A percentile compares a stretch with the other conserved stretches of the same genome.
Evolutionary conservation across 176 grass and related monocot species (phyloP).

Genomic region (Cymbopogon citratus): DNA sequence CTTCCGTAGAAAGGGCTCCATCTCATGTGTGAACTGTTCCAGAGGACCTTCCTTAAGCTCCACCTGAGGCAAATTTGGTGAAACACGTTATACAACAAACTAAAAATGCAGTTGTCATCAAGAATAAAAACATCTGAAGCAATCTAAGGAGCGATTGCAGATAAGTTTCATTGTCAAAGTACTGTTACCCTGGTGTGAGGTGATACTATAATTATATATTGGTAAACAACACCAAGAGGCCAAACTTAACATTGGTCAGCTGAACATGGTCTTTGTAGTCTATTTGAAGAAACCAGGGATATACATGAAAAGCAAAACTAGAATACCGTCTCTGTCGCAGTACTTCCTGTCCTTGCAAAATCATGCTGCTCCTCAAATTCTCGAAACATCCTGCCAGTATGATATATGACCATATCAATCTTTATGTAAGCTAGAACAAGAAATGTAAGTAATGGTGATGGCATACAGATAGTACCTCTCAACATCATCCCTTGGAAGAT

Average conservation of each 20-base stretch:
- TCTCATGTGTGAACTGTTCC: constrained; percentile 94
- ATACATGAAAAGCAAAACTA: background rate
- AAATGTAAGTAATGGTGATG: background rate
- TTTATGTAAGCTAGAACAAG: background rate
- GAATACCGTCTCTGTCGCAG: constrained; percentile 63
- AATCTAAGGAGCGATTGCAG: background rate
- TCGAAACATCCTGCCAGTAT: constrained; percentile 49
- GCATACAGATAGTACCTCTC: constrained; percentile 50
- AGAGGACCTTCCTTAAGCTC: constrained; percentile 92
- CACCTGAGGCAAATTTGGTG: constrained; percentile 37
- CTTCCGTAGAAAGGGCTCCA: constrained; percentile 83
- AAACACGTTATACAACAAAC: background rate
- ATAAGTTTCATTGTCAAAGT: background rate
- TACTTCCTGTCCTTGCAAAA: constrained; percentile 76
- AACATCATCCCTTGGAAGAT: constrained; percentile 74
- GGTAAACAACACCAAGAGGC: background rate
- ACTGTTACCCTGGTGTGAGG: background rate
- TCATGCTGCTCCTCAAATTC: constrained; percentile 76
- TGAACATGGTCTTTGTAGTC: background rate
- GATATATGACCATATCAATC: background rate
- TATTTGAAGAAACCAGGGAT: background rate
- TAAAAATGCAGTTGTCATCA: background rate
- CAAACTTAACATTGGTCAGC: background rate
- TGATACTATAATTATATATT: background rate
- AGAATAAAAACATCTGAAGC: background rate